phyloP scores from a whole-genome alignment of 345 rosid species.

The Acer campestre region DNA sequence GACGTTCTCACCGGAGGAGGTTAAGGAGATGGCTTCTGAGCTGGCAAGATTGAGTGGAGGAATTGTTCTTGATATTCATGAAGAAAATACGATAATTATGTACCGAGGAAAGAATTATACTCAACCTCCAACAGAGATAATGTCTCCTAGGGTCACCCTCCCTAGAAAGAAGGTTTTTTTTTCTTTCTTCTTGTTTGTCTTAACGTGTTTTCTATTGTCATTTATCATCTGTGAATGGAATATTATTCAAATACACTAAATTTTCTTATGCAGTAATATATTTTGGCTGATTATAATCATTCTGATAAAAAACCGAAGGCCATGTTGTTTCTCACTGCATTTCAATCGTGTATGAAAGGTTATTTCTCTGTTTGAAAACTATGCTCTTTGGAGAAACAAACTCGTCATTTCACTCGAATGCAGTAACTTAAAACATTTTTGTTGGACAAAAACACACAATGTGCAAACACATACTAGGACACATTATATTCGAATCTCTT shows the following conservation, averaged over 20 bases:
- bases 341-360: background rate
- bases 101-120: slow-evolving; percentile 93
- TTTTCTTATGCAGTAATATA: background rate
- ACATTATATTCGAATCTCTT: background rate
- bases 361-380: background rate
- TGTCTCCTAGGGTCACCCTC: slow-evolving; percentile 90
- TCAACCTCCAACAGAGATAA: slow-evolving; percentile 94
- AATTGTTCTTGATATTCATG: slow-evolving; percentile 83
- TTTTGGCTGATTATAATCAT: background rate
- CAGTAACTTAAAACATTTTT: background rate
- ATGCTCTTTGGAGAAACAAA: background rate
- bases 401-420: background rate
- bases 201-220: background rate
- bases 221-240: background rate
- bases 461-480: background rate
- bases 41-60: slow-evolving; percentile 85
- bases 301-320: background rate
- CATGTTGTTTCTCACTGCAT: background rate
- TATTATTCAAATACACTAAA: background rate
- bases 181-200: slow-evolving; percentile 7
- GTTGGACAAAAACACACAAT: background rate
- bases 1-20: slow-evolving; percentile 85
- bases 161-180: slow-evolving; percentile 71
- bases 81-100: slow-evolving; percentile 83
- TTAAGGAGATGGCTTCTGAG: slow-evolving; percentile 85